Base-by-base conservation (phyloP, 768 basidiomycete species). In the Scleroderma bovista region DNA sequence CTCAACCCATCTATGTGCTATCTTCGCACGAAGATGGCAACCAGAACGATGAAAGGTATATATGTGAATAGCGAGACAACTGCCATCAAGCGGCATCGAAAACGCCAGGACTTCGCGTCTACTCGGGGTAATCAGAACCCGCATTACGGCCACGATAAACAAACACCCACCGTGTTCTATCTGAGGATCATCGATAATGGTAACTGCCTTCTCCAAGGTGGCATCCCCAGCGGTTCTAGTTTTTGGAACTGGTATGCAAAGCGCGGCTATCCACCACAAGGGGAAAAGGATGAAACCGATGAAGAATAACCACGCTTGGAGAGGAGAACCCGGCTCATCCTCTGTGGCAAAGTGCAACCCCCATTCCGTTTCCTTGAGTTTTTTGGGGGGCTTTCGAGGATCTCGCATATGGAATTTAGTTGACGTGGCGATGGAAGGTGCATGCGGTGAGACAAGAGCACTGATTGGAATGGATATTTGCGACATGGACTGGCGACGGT, bases 261-360 rank as follows among this genome's bases (percentile, higher is more conserved):
- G 77, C 67, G 71, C 64, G 62, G 71, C 86, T 70, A 89, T 71
- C 85, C 88, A 68, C 86, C 64, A 69, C 68, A 87, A 59, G 70
- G 88, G 65, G 74, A 65, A 64, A 70, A 74, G 60, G 19, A 79
- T 50, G 53, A 89, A 88, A 13, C 86, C 88, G 49, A 84, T 48
- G 61, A 88, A 88, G 67, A 91, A 90, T 22, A 81, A 64, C 88
- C 88, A 89, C 12, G 84, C 83, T 52, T 88, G 86, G 22, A 80
- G 51, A 3, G 86, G 79, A 47, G 70, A 75, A 38, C 62, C 73
- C 13, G 64, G 68, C 58, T 72, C 71, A 47, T 81, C 81, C 29
- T 74, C 77, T n/a, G 75, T 75, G 40, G 76, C 73, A 46, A 80
- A 73, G 9, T 73, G 73, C 47, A 86, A 72, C 15, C 73, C 60